Evolutionary conservation across 441 rosid genomes (phyloP).

Genomic region (Eruca vesicaria): DNA sequence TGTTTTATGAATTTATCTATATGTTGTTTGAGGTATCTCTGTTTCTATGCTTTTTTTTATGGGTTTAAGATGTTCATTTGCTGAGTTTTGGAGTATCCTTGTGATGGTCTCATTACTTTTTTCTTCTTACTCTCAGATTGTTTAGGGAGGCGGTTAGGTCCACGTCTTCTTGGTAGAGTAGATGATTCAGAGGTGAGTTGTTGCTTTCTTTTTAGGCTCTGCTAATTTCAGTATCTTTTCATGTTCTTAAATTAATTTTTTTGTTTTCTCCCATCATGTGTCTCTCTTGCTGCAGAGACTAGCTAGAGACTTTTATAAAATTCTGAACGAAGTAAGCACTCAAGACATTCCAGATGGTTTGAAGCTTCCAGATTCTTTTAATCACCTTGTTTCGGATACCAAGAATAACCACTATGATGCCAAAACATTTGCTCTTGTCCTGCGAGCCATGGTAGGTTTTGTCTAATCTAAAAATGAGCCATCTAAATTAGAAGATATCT

Average conservation of each 20-base stretch:
- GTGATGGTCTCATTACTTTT: conserved; percentile 10
- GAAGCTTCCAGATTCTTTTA: conserved; percentile 84
- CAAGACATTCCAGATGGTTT: conserved; percentile 87
- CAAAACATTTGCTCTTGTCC: conserved; percentile 69
- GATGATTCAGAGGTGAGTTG: conserved; percentile 92
- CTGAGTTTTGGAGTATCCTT: conserved; percentile 14
- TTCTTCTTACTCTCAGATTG: conserved; percentile 62
- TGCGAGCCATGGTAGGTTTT: conserved; percentile 86
- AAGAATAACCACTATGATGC: no score
- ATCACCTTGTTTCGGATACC: conserved; percentile 79
- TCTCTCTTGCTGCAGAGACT: conserved; percentile 67
- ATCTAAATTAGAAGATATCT: background rate
- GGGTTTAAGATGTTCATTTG: background rate
- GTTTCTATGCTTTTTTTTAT: background rate
- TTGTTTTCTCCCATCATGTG: conserved; percentile 19
- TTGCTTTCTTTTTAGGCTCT: conserved; percentile 18
- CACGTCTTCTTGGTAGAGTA: conserved; percentile 82
- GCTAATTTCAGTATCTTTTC: conserved; percentile 4
- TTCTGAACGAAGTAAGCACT: conserved; percentile 76
- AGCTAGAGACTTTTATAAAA: conserved; percentile 78
- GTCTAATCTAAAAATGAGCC: background rate
- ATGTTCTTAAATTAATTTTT: background rate
- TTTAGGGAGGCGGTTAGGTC: conserved; percentile 97
- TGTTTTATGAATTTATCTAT: background rate
- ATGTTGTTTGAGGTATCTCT: background rate